Evolutionary conservation across 169 alveolate genomes (phyloP), one percentile per base, ranked within the genome.

Genomic region (Cryptosporidium meleagridis): DNA sequence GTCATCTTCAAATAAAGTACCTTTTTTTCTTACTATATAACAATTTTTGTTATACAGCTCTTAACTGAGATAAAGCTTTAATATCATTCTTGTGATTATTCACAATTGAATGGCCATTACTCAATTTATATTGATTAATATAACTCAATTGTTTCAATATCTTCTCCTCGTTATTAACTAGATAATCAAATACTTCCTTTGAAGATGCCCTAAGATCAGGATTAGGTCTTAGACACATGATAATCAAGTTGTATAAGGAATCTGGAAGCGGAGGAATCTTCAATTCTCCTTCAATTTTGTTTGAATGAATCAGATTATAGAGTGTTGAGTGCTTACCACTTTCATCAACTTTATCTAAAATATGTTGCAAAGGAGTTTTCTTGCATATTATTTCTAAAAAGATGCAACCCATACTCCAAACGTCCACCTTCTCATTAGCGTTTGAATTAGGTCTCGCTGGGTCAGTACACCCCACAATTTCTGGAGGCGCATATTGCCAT

Each of bases 401-500:
- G 37, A 86, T 70, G 37, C 92, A 86, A 29, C 92, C 92, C 87
- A 73, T 73, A n/a, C 91, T 68, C 92, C 92, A 86, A n/a, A 86
- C 91, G 53, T 86, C 92, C 33, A 86, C 92, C 91, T 72, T 69
- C 16, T 86, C 92, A 33, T 26, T 86, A 8, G 91, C 92, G 75
- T 85, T 85, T 23, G 89, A 62, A 45, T 69, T 70, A 0, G 92
- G 92, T 12, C 86, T 68, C 26, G 92, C 92, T 26, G 92, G 87
- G 58, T 86, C 92, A 41, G 75, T 85, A 23, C 91, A 86, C 9
- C 87, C 85, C 26, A 86, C 91, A 31, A 86, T 69, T 44, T 86
- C 92, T 6, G 92, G 92, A 55, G 92, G 85, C n/a, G 85, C 92
- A 75, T 86, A 86, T 18, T 86, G 92, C 92, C 92, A 86, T 10